Evolutionary conservation across 345 rosid genomes (phyloP).

Genomic region (Pistacia atlantica): DNA sequence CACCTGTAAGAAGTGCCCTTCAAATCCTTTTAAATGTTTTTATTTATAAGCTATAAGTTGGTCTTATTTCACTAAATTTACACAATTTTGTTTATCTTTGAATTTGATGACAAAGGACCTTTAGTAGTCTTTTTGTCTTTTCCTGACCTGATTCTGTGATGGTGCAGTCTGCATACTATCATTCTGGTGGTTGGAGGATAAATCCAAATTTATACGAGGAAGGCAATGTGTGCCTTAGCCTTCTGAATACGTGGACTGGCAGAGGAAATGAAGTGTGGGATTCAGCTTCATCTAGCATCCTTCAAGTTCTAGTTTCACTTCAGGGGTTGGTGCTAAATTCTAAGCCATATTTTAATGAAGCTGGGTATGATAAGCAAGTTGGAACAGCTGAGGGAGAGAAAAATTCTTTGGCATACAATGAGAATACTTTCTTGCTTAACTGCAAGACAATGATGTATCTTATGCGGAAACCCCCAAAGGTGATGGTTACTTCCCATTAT

Average conservation of each 20-base stretch:
- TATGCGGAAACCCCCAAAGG: conserved; percentile 90
- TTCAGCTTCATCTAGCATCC: conserved; percentile 91
- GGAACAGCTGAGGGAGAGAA: conserved; percentile 99
- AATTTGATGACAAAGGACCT: neutral
- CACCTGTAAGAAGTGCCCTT: conserved; percentile 62
- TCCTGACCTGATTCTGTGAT: conserved; percentile 23
- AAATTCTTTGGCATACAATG: conserved; percentile 88
- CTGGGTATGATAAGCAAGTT: conserved; percentile 91
- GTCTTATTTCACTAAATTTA: neutral
- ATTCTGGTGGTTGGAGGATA: conserved; percentile 98
- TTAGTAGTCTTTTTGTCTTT: neutral
- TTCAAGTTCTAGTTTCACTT: conserved; percentile 96
- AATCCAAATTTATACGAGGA: conserved; percentile 95
- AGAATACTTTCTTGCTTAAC: conserved; percentile 84
- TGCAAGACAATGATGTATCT: conserved; percentile 97
- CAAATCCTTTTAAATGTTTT: neutral
- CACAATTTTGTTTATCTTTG: neutral
- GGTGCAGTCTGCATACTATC: conserved; percentile 87
- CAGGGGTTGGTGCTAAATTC: conserved; percentile 96
- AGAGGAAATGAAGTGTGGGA: conserved; percentile 98
- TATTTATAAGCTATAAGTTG: neutral
- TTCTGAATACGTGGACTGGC: conserved; percentile 96
- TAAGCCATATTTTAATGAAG: conserved; percentile 98
- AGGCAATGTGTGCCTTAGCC: conserved; percentile 99
- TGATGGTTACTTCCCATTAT: conserved; percentile 25